Percentiles rank a stretch among this genome's conserved stretches.
These are phyloP conservation scores for Trapa incisa DNA, from an alignment of 345 rosid genomes.

Conservation along the genomic window DNA sequence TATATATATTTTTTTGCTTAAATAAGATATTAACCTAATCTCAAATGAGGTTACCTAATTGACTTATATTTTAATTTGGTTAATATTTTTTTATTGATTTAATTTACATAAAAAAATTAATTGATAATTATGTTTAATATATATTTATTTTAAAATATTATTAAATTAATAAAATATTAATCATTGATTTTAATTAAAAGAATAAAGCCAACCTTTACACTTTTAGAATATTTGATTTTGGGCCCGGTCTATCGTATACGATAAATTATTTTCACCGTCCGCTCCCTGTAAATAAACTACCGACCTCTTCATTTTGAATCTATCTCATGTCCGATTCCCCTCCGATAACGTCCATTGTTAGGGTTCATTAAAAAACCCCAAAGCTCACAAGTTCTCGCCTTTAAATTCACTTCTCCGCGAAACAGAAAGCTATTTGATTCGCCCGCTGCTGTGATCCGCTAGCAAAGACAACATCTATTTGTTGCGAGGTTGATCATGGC, in stretches of 20 bases:
- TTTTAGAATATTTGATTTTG: too few species aligned
- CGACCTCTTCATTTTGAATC: neutral
- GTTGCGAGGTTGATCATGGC: constrained; percentile 1
- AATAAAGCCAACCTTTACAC: too few species aligned
- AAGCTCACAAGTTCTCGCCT: neutral
- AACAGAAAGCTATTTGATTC: neutral
- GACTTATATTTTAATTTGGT: too few species aligned
- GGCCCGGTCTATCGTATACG: neutral
- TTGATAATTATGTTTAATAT: too few species aligned
- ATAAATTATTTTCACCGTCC: neutral
- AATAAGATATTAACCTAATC: too few species aligned
- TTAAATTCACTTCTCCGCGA: neutral
- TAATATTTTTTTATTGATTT: too few species aligned
- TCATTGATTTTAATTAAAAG: too few species aligned
- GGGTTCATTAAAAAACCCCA: constrained; percentile 3
- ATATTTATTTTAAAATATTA: too few species aligned
- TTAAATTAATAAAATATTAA: too few species aligned
- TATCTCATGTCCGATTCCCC: neutral
- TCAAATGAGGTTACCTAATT: too few species aligned
- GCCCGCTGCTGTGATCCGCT: neutral
- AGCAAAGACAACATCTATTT: neutral
- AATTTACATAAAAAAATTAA: too few species aligned
- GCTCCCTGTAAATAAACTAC: neutral
- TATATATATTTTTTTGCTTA: too few species aligned
- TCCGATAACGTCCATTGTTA: neutral